Percentiles rank a stretch among this genome's conserved stretches.
These are phyloP conservation scores for Torrubiella hemipterigena DNA, from an alignment of 2,329 filamentous ascomycete species.

Conservation along the genomic window DNA sequence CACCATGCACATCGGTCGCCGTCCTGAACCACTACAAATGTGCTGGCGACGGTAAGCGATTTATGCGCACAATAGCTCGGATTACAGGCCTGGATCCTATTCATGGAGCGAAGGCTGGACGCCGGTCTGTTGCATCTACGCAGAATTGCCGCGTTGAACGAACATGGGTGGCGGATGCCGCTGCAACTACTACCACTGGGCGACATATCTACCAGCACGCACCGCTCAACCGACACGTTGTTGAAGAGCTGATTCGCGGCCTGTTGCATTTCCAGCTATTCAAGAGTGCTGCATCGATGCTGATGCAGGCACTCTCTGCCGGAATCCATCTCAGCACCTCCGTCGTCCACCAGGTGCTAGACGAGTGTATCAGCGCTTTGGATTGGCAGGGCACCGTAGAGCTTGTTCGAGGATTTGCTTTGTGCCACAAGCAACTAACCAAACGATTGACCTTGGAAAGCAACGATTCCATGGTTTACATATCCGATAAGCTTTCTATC, in stretches of 20 bases:
- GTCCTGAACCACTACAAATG: constrained; percentile 38
- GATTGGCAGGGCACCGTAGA: constrained; percentile 25
- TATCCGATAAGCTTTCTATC: constrained; percentile 19
- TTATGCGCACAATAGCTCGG: constrained; percentile 31
- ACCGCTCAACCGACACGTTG: constrained; percentile 22
- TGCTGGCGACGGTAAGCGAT: constrained; percentile 25
- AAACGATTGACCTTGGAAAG: constrained; percentile 11
- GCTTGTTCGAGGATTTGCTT: constrained; percentile 17
- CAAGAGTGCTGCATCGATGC: constrained; percentile 29
- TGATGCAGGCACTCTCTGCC: constrained; percentile 25
- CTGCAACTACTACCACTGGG: constrained; percentile 14
- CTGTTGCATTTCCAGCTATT: constrained; percentile 35
- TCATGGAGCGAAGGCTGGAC: constrained; percentile 25
- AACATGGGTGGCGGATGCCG: constrained; percentile 16
- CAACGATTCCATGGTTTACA: constrained; percentile 11
- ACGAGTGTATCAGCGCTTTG: constrained; percentile 26
- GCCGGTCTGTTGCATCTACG: constrained; percentile 20
- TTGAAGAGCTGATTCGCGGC: constrained; percentile 33
- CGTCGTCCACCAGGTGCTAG: constrained; percentile 24
- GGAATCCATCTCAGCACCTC: constrained; percentile 17
- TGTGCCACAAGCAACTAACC: constrained; percentile 14
- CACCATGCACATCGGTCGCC: constrained; percentile 34
- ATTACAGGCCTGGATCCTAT: constrained; percentile 29
- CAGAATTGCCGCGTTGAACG: constrained; percentile 12
- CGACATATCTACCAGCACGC: constrained; percentile 28